Percentiles rank a stretch among this genome's conserved stretches.
These are phyloP conservation scores for Trametes versicolor DNA, from an alignment of 1,284 basidiomycete genomes.

Conservation along the genomic window DNA sequence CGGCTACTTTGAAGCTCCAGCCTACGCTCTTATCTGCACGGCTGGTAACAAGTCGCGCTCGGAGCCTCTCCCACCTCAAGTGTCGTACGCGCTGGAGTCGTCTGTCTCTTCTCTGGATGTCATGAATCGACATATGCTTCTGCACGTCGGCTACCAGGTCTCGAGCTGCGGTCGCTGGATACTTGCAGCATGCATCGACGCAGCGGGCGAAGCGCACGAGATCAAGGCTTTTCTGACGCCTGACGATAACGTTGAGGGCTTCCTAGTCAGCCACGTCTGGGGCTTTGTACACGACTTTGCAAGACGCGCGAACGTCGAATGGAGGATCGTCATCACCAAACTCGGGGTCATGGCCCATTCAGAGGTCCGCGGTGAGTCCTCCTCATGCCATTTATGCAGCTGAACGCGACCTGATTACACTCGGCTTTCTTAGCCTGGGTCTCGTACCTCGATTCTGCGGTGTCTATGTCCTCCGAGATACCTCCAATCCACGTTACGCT, in stretches of 20 bases:
- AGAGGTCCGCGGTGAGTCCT: constrained; percentile 73
- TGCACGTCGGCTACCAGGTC: constrained; percentile 80
- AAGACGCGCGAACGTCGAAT: constrained; percentile 75
- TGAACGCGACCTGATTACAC: neutral
- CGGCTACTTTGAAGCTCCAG: constrained; percentile 68
- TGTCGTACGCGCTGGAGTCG: constrained; percentile 55
- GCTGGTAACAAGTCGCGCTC: constrained; percentile 43
- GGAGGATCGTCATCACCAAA: constrained; percentile 78
- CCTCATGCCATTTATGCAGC: neutral
- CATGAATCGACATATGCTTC: constrained; percentile 70
- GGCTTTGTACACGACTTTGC: constrained; percentile 68
- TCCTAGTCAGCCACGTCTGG: constrained; percentile 69
- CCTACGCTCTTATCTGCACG: constrained; percentile 68
- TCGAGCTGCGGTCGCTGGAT: constrained; percentile 78
- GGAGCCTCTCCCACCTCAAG: constrained; percentile 31
- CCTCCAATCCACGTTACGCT: constrained; percentile 64
- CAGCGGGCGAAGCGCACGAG: constrained; percentile 78
- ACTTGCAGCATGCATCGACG: constrained; percentile 77
- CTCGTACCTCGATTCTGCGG: constrained; percentile 53
- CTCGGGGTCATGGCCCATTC: constrained; percentile 63
- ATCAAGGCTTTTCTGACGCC: constrained; percentile 71
- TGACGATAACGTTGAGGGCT: constrained; percentile 51
- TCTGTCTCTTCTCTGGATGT: constrained; percentile 68
- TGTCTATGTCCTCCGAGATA: constrained; percentile 48
- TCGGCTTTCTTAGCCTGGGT: constrained; percentile 69